A percentile compares a stretch with the other conserved stretches of the same genome.
phyloP scores from a whole-genome alignment of 2,329 filamentous ascomycete genomes.

The Aspergillus arachidicola region DNA sequence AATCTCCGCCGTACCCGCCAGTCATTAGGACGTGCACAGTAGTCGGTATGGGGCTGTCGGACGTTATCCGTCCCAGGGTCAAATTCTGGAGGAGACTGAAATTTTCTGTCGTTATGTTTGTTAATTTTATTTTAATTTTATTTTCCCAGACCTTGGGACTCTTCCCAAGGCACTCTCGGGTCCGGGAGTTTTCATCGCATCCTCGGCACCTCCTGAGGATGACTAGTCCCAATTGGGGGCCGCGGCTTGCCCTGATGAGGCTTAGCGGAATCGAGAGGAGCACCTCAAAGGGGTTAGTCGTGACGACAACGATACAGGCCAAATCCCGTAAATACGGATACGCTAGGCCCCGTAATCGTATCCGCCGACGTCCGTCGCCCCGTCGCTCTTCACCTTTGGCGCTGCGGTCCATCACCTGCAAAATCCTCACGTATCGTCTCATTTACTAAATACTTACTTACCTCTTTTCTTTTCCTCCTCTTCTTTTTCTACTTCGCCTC shows the following conservation, averaged over 20 bases:
- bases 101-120: not conserved
- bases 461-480: constrained; percentile 18
- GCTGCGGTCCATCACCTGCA: constrained; percentile 3
- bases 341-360: constrained; percentile 18
- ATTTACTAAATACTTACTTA: constrained; percentile 8
- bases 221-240: constrained; percentile 3
- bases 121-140: not conserved
- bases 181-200: not conserved
- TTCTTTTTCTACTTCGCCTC: constrained; percentile 9
- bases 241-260: not conserved
- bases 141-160: not conserved
- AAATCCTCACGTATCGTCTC: constrained; percentile 14
- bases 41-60: not conserved
- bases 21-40: not conserved
- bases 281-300: constrained; percentile 14
- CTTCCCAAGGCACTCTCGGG: constrained; percentile 7
- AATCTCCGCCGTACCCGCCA: constrained; percentile 32
- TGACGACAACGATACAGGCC: constrained; percentile 32
- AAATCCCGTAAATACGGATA: constrained; percentile 33
- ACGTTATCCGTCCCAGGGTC: constrained; percentile 1
- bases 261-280: constrained; percentile 9
- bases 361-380: constrained; percentile 23
- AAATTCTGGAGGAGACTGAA: not conserved
- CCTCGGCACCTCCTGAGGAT: constrained; percentile 5
- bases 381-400: constrained; percentile 17